Evolutionary conservation across 140 eudicot species (phyloP), one percentile per base, ranked within the genome.

Genomic region (Ambrosia hybrid): DNA sequence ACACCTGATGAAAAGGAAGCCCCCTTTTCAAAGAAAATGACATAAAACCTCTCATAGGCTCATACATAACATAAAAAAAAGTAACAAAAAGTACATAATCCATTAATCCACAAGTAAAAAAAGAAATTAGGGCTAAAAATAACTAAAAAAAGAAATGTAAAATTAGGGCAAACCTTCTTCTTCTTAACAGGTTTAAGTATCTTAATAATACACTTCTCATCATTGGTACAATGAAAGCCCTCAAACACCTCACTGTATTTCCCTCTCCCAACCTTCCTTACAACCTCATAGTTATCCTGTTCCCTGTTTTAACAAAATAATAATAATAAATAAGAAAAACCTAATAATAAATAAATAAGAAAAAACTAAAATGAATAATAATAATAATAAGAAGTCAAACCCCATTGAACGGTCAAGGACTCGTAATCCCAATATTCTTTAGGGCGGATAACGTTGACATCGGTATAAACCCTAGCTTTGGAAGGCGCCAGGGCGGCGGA

Each of bases 211-310:
- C 97, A 90, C 72, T 73, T 80, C 52, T 90, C 95, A 16, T 83
- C 86, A 60, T 72, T 79, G 34, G 76, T 74, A 57, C 85, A 83
- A 58, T 88, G 85, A 62, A 87, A 69, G 9, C 97, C 97, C 78
- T 87, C 97, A 75, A 90, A 90, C 76, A 90, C 96, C 86, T 89
- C 96, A 58, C 96, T 90, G 67, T 90, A 90, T 72, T 90, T 90
- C 36, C 97, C 97, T 78, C 89, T 90, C 55, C 97, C 95, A 78
- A 90, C 89, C 74, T 87, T 90, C 83, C 92, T 81, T 14, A 90
- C 97, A 46, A 90, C 95, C 81, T 90, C 97, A 73, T 90, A 90
- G 45, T 87, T 90, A 72, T 87, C 97, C 75, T 87, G 96, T n/a
- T 90, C 96, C 36, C 96, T 87, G 83, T 15, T 53, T 38, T 8